phyloP scores from a whole-genome alignment of 108 stramenopile species.

The Nitzschia inconspicua region DNA sequence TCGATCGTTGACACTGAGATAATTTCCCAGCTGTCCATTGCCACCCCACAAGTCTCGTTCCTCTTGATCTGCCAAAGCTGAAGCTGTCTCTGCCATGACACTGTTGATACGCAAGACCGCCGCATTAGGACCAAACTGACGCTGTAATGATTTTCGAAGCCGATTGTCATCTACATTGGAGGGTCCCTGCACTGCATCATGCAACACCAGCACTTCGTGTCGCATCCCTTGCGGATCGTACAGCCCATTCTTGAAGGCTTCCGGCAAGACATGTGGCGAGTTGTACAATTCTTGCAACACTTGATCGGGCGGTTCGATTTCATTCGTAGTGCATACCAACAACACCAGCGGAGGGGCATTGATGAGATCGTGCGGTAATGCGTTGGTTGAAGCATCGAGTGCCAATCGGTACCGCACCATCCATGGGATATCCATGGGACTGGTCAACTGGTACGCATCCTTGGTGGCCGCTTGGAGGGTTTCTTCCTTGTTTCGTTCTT shows the following conservation, averaged over 20 bases:
- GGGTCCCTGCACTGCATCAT: conserved; percentile 66
- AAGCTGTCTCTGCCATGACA: conserved; percentile 27
- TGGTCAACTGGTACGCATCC: conserved; percentile 65
- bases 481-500: conserved; percentile 19
- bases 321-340: conserved; percentile 39
- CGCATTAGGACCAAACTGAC: conserved; percentile 61
- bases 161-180: conserved; percentile 46
- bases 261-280: conserved; percentile 59
- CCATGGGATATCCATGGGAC: conserved; percentile 63
- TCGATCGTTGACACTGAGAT: conserved; percentile 65
- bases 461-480: conserved; percentile 44
- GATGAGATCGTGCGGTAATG: conserved; percentile 48
- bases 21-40: conserved; percentile 45
- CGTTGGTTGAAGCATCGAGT: conserved; percentile 62
- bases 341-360: conserved; percentile 39
- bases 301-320: conserved; percentile 34
- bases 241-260: conserved; percentile 53
- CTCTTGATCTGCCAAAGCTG: conserved; percentile 45
- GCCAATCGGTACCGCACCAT: conserved; percentile 62
- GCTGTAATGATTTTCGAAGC: conserved; percentile 34
- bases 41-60: conserved; percentile 39
- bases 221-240: conserved; percentile 63
- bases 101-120: conserved; percentile 66
- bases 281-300: conserved; percentile 34
- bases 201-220: conserved; percentile 74